Conservation (phyloP, 2,329 filamentous ascomycete genomes). For the Fusarium sp. region DNA sequence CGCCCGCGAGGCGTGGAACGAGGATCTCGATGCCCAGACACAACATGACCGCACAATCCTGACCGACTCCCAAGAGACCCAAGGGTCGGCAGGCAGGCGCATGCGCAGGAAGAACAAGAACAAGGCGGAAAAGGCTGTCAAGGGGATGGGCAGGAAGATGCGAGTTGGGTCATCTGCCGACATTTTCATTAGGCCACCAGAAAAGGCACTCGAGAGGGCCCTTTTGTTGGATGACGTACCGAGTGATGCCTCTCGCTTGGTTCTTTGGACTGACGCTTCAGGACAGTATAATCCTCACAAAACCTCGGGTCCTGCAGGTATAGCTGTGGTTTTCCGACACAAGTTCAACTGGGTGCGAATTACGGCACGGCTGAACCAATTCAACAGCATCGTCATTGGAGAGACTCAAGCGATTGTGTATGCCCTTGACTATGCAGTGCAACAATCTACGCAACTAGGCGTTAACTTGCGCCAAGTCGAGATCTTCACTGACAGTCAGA, state of each 20-base stretch:
- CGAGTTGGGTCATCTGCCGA: not conserved
- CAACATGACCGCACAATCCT: not conserved
- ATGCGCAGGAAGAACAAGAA: not conserved
- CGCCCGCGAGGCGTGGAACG: conserved; percentile 14
- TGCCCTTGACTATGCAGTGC: conserved; percentile 25
- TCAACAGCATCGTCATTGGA: not conserved
- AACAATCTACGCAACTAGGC: not conserved
- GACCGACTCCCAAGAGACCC: not conserved
- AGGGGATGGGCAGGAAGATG: not conserved
- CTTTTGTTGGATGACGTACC: not conserved
- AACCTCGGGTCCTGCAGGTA: not conserved
- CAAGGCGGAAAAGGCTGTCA: not conserved
- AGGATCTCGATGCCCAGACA: not conserved
- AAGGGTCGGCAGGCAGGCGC: not conserved
- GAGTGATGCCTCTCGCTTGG: conserved; percentile 1
- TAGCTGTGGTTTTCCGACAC: conserved; percentile 8
- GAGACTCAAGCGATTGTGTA: conserved; percentile 27
- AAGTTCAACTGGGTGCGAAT: conserved; percentile 23
- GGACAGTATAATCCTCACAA: not conserved
- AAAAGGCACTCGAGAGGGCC: conserved; percentile 7
- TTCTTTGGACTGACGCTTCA: conserved; percentile 26
- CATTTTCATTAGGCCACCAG: not conserved
- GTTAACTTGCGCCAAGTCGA: conserved; percentile 6
- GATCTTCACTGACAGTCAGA: conserved; percentile 23
- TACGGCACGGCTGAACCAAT: not conserved